Percentiles rank a stretch among this genome's conserved stretches.
These are phyloP conservation scores for Arthrobotrys conoides DNA, from an alignment of 2,329 filamentous ascomycete genomes.

Conservation along the genomic window DNA sequence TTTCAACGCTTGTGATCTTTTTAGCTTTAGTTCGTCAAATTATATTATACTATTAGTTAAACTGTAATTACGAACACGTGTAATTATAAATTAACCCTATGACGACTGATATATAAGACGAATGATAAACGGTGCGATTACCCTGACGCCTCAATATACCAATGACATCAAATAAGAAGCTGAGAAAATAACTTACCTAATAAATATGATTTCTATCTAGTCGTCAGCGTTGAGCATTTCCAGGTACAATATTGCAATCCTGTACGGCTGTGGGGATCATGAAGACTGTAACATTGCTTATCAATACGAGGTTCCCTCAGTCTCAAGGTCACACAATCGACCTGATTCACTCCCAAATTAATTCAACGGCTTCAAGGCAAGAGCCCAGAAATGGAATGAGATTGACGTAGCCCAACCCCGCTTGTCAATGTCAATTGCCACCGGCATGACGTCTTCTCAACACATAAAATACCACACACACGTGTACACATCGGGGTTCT, in stretches of 20 bases:
- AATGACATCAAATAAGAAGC: too few species aligned
- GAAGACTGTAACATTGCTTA: not conserved
- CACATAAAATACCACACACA: constrained; percentile 26
- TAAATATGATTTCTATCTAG: not conserved
- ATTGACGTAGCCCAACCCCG: constrained; percentile 31
- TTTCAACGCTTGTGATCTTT: too few species aligned
- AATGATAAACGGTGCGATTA: too few species aligned
- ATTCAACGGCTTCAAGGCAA: not conserved
- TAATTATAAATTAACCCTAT: too few species aligned
- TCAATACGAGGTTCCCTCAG: constrained; percentile 1
- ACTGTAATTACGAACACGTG: too few species aligned
- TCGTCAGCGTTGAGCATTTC: not conserved
- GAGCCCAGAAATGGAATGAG: not conserved
- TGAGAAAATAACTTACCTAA: not conserved
- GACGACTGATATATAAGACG: too few species aligned
- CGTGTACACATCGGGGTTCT: not conserved
- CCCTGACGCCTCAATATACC: too few species aligned
- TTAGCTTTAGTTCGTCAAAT: not conserved
- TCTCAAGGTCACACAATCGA: not conserved
- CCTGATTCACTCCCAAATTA: not conserved
- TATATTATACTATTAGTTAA: too few species aligned
- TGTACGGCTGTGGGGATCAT: not conserved
- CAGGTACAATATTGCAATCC: too few species aligned
- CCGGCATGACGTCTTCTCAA: constrained; percentile 32
- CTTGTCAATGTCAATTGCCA: not conserved